These are phyloP conservation scores for Aeminium ludgeri DNA, from an alignment of 495 filamentous ascomycete species.

Conservation along the genomic window DNA sequence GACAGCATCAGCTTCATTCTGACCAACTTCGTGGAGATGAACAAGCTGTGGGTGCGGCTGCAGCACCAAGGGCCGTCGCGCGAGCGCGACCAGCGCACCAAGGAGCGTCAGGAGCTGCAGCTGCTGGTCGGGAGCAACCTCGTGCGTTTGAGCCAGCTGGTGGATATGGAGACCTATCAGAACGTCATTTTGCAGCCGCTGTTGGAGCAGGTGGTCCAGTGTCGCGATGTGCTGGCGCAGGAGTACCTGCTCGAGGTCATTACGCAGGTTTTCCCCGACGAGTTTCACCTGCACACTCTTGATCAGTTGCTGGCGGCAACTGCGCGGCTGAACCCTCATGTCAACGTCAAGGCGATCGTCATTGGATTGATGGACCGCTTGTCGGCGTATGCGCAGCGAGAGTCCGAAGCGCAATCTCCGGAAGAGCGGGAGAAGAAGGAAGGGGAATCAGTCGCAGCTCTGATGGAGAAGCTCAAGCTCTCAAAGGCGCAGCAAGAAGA, in stretches of 20 bases:
- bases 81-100: constrained; percentile 80
- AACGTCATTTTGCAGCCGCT: constrained; percentile 75
- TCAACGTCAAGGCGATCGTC: constrained; percentile 94
- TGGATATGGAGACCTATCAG: constrained; percentile 87
- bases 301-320: constrained; percentile 88
- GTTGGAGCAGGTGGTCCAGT: constrained; percentile 93
- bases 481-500: constrained; percentile 30
- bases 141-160: constrained; percentile 84
- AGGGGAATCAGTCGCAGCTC: constrained; percentile 58
- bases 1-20: constrained; percentile 94
- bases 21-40: constrained; percentile 99
- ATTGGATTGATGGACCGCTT: constrained; percentile 95
- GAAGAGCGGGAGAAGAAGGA: constrained; percentile 62
- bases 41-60: constrained; percentile 94
- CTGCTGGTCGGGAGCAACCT: constrained; percentile 90
- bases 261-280: constrained; percentile 96
- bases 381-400: constrained; percentile 77
- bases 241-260: constrained; percentile 97
- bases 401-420: constrained; percentile 52
- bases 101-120: constrained; percentile 88
- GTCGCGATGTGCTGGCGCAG: constrained; percentile 88
- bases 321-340: constrained; percentile 78
- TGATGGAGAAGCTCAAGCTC: constrained; percentile 62
- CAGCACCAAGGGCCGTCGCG: constrained; percentile 96
- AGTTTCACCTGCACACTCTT: constrained; percentile 90